Base-by-base conservation (phyloP, 305 asterid genomes). In the Fraxinus platypoda region DNA sequence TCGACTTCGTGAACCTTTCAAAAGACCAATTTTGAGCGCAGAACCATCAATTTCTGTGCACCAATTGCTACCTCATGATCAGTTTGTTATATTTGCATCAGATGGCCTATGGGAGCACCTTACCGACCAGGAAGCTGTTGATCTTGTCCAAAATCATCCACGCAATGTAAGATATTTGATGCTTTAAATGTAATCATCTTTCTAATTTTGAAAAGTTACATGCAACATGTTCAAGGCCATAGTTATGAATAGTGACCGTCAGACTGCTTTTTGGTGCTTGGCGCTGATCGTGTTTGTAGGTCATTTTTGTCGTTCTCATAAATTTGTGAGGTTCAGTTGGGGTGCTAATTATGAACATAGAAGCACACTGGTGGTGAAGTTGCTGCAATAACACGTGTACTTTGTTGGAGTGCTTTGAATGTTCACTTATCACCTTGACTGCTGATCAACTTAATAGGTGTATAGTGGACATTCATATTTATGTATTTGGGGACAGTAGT, bases 71-170 rank as follows among this genome's bases (percentile, higher is more conserved):
- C 97, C 97, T 31, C 90, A 93, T 21, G 98, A 95, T 84, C 97
- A 93, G 75, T 93, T 95, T 83, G 85, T 94, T 81, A 92, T 94
- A 85, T 90, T 90, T 87, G 97, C 97, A 21, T 92, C 97, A 26
- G 97, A 92, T 33, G 97, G 97, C 83, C 92, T 92, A 79, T 92
- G 97, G 97, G 97, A 92, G 90, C 97, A 92, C 81, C 89, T 92
- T 70, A 85, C 88, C 86, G 91, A 92, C 82, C 93, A 92, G 90
- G 91, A 89, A 87, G 97, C 94, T 4, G 97, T 92, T 84, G 93
- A 90, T 83, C 83, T 91, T 17, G 95, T 92, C 83, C 93, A 90
- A 81, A 86, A 88, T 77, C 88, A 88, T 83, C 94, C 91, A 6
- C 97, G 86, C 82, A 86, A 75, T 52, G 97, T 92, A 90, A 85